phyloP scores from a whole-genome alignment of 768 basidiomycete genomes.

The Russula sp. region DNA sequence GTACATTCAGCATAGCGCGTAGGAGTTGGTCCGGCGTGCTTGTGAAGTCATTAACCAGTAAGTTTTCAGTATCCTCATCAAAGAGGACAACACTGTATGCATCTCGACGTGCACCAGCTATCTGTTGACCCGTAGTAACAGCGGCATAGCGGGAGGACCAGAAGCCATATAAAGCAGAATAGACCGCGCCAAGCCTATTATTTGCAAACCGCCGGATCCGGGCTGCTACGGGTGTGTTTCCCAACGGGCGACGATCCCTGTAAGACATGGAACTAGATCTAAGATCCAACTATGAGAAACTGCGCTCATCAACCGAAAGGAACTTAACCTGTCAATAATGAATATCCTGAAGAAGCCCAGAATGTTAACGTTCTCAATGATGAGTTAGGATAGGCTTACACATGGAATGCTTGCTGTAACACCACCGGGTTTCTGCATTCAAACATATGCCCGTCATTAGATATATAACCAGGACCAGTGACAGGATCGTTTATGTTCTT shows the following conservation, averaged over 20 bases:
- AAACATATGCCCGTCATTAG: slow-evolving; percentile 52
- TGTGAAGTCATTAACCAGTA: slow-evolving; percentile 42
- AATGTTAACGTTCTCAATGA: background rate
- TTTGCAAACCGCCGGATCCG: slow-evolving; percentile 35
- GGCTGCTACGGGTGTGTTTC: slow-evolving; percentile 37
- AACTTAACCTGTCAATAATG: slow-evolving; percentile 42
- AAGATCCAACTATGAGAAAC: background rate
- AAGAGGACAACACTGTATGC: slow-evolving; percentile 54
- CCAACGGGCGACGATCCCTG: slow-evolving; percentile 41
- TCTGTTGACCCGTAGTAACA: slow-evolving; percentile 26
- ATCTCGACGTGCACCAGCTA: slow-evolving; percentile 36
- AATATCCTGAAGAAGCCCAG: slow-evolving; percentile 38
- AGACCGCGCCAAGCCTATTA: slow-evolving; percentile 55
- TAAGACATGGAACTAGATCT: slow-evolving; percentile 49
- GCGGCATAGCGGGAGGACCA: slow-evolving; percentile 48
- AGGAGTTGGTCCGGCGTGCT: slow-evolving; percentile 44
- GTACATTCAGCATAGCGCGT: slow-evolving; percentile 32
- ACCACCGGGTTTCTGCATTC: slow-evolving; percentile 47
- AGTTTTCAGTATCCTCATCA: slow-evolving; percentile 24
- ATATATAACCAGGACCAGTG: slow-evolving; percentile 42
- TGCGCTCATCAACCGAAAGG: background rate
- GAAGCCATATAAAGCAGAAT: slow-evolving; percentile 48
- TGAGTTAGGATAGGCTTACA: slow-evolving; percentile 35
- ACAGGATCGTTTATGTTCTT: slow-evolving; percentile 28
- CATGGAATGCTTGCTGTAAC: slow-evolving; percentile 52